These are phyloP conservation scores for Podospora fimiseda DNA, from an alignment of 495 filamentous ascomycete genomes.

Conservation along the genomic window DNA sequence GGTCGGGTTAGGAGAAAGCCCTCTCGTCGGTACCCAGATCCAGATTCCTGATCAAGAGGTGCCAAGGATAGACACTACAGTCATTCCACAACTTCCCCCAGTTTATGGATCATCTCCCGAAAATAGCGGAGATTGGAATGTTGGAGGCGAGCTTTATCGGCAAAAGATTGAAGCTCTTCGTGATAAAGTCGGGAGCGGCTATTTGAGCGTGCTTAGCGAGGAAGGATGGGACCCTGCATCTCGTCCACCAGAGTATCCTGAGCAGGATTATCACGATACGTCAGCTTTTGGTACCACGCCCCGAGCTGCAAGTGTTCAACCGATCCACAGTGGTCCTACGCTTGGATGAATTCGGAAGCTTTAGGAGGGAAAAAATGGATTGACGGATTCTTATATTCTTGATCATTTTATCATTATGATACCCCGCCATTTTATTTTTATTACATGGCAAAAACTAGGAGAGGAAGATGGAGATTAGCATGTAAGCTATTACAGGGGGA, in stretches of 20 bases:
- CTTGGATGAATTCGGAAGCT: conserved; percentile 21
- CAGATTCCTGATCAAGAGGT: conserved; percentile 31
- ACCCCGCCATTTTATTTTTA: conserved; percentile 16
- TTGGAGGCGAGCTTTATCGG: conserved; percentile 70
- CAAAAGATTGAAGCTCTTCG: conserved; percentile 80
- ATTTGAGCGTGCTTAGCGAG: conserved; percentile 79
- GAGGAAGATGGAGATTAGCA: background rate
- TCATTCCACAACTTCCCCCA: conserved; percentile 36
- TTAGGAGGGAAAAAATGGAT: too few species aligned
- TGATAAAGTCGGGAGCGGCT: conserved; percentile 74
- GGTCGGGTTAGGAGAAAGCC: conserved; percentile 23
- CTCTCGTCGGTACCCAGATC: conserved; percentile 20
- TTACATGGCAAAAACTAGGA: conserved; percentile 8
- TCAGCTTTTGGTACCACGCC: conserved; percentile 34
- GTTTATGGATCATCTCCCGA: conserved; percentile 31
- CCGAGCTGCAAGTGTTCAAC: conserved; percentile 42
- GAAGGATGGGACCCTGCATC: conserved; percentile 51
- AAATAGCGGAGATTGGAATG: conserved; percentile 52
- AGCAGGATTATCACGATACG: conserved; percentile 33
- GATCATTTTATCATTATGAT: conserved; percentile 14
- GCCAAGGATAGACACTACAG: conserved; percentile 42
- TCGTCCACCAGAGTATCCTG: conserved; percentile 28
- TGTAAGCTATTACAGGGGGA: too few species aligned
- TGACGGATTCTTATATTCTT: background rate
- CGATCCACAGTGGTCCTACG: conserved; percentile 45